Conservation (phyloP, 495 filamentous ascomycete genomes). For the Hyaloscypha hepaticicola region DNA sequence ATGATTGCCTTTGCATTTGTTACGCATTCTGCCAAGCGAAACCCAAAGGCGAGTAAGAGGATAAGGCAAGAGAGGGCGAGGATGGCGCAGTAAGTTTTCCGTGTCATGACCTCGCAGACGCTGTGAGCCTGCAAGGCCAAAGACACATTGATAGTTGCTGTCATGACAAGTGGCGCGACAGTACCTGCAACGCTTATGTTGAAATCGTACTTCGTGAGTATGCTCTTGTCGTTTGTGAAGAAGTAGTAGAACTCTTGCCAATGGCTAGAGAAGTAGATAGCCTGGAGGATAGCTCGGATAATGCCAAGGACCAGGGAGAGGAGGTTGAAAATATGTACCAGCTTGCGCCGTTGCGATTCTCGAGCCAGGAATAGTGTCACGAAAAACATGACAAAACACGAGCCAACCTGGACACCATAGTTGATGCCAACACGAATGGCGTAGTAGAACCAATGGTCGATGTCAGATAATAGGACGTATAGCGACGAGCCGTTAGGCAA, state of each 20-base stretch:
- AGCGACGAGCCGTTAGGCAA: constrained; percentile 46
- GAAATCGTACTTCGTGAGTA: constrained; percentile 48
- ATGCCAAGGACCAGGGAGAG: constrained; percentile 57
- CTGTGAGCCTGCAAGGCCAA: constrained; percentile 68
- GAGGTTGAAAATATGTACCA: constrained; percentile 63
- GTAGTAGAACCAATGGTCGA: constrained; percentile 45
- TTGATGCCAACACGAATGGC: constrained; percentile 60
- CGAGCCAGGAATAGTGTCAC: constrained; percentile 64
- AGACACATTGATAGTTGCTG: constrained; percentile 61
- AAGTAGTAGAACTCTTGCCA: constrained; percentile 60
- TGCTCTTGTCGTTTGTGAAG: constrained; percentile 55
- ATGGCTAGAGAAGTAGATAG: constrained; percentile 56
- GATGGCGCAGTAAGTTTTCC: constrained; percentile 41
- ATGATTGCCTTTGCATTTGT: constrained; percentile 55
- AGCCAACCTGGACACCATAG: constrained; percentile 71
- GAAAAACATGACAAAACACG: constrained; percentile 64
- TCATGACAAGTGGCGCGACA: constrained; percentile 56
- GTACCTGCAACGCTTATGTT: constrained; percentile 51
- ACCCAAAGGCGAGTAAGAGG: constrained; percentile 55
- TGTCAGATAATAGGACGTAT: constrained; percentile 48
- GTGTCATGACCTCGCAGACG: constrained; percentile 19
- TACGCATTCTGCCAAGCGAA: constrained; percentile 59
- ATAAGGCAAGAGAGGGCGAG: constrained; percentile 50
- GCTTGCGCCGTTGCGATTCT: constrained; percentile 57
- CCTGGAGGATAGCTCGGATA: constrained; percentile 57